phyloP scores from a whole-genome alignment of 2,329 filamentous ascomycete genomes.

The Aspergillus cejpii region DNA sequence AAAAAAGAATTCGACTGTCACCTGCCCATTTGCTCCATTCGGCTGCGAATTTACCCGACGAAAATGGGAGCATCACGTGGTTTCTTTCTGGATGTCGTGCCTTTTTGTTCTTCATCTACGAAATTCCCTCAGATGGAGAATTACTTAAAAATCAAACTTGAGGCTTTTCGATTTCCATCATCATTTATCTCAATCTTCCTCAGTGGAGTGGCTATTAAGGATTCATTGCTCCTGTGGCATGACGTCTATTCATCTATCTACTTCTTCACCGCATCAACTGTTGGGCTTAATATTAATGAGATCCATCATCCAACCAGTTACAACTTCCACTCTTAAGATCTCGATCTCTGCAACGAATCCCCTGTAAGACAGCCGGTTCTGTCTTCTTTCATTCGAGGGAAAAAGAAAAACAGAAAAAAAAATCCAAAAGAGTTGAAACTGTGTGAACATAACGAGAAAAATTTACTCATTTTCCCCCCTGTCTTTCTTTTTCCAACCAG shows the following conservation, averaged over 20 bases:
- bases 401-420: constrained; percentile 1
- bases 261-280: constrained; percentile 23
- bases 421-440: not conserved
- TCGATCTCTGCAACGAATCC: constrained; percentile 4
- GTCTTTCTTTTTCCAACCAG: constrained; percentile 1
- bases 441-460: not conserved
- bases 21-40: not conserved
- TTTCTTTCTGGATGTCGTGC: constrained; percentile 3
- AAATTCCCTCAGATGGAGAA: not conserved
- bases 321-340: constrained; percentile 5
- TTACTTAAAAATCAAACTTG: not conserved
- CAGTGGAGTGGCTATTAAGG: constrained; percentile 1
- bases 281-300: constrained; percentile 14
- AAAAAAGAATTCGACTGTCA: too few relatives aligned
- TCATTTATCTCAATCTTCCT: not conserved
- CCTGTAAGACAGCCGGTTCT: constrained; percentile 17
- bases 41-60: constrained; percentile 20
- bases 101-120: not conserved
- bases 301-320: constrained; percentile 18
- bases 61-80: constrained; percentile 20
- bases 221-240: constrained; percentile 19
- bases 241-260: constrained; percentile 15
- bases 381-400: constrained; percentile 9
- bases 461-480: not conserved
- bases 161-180: not conserved